These are phyloP conservation scores for Athelia sp. DNA, from an alignment of 1,284 basidiomycete genomes.

Conservation along the genomic window DNA sequence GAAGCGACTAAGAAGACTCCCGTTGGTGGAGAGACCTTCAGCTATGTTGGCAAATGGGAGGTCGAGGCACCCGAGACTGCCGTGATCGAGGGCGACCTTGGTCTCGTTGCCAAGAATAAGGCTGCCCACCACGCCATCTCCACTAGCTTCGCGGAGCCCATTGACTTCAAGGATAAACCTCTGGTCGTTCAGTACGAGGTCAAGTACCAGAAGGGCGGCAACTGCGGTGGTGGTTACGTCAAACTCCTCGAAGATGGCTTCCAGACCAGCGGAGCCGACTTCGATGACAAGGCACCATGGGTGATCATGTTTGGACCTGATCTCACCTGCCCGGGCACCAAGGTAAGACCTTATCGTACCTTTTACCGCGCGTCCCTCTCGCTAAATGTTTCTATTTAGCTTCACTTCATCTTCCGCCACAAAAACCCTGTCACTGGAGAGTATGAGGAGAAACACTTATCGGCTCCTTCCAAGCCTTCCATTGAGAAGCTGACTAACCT, in stretches of 20 bases:
- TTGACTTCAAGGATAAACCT: slow-evolving; percentile 85
- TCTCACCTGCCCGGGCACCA: slow-evolving; percentile 81
- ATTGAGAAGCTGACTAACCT: slow-evolving; percentile 89
- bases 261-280: slow-evolving; percentile 88
- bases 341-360: slow-evolving; percentile 52
- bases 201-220: slow-evolving; percentile 98
- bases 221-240: slow-evolving; percentile 98
- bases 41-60: slow-evolving; percentile 96
- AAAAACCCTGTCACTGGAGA: slow-evolving; percentile 89
- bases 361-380: no score
- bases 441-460: slow-evolving; percentile 96
- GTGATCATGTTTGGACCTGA: slow-evolving; percentile 95
- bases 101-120: slow-evolving; percentile 89
- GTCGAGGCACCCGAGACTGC: slow-evolving; percentile 81
- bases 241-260: slow-evolving; percentile 94
- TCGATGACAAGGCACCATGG: slow-evolving; percentile 97
- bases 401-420: slow-evolving; percentile 98
- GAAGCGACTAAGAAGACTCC: slow-evolving; percentile 97
- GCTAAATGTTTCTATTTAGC: slow-evolving; percentile 33
- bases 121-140: slow-evolving; percentile 98
- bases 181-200: slow-evolving; percentile 98
- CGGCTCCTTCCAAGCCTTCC: slow-evolving; percentile 74
- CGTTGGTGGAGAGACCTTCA: slow-evolving; percentile 90
- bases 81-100: slow-evolving; percentile 81
- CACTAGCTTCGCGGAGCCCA: slow-evolving; percentile 75